phyloP scores from a whole-genome alignment of 192 early-diverging fungal genomes.

The Rhizophagus sp. region DNA sequence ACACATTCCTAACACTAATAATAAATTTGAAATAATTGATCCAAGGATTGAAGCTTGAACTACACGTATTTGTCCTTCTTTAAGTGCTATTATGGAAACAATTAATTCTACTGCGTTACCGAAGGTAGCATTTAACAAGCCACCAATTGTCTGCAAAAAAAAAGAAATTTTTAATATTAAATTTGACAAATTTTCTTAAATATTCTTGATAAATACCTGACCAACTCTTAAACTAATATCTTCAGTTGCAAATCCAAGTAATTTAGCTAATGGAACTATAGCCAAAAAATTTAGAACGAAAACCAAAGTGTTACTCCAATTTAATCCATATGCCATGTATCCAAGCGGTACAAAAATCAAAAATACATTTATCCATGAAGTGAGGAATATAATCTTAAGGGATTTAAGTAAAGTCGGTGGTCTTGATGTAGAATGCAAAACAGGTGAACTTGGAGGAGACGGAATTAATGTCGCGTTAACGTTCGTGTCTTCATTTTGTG shows the following conservation, averaged over 20 bases:
- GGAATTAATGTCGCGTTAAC: too few species aligned
- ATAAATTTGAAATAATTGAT: conserved; percentile 85
- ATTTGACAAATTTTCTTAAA: too few species aligned
- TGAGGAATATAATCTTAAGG: background rate
- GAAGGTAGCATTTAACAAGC: conserved; percentile 74
- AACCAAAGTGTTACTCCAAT: conserved; percentile 65
- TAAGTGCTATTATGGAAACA: conserved; percentile 79
- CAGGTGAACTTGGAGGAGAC: too few species aligned
- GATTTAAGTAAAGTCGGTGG: background rate
- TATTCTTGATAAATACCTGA: conserved; percentile 34
- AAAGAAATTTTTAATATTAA: background rate
- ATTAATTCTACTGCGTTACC: conserved; percentile 90
- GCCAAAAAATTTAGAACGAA: conserved; percentile 91
- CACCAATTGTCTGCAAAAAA: conserved; percentile 69
- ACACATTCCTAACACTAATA: conserved; percentile 82
- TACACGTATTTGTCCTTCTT: conserved; percentile 72
- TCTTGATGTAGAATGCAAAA: too few species aligned
- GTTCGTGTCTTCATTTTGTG: too few species aligned
- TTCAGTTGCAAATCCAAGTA: conserved; percentile 42
- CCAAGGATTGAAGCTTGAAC: conserved; percentile 90
- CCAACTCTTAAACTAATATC: conserved; percentile 50
- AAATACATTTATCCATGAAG: conserved; percentile 62
- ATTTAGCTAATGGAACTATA: conserved; percentile 86
- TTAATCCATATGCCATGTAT: conserved; percentile 58
- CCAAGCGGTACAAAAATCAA: conserved; percentile 82